Conservation (phyloP, 2,329 filamentous ascomycete genomes). For the Aureobasidium sp. region DNA sequence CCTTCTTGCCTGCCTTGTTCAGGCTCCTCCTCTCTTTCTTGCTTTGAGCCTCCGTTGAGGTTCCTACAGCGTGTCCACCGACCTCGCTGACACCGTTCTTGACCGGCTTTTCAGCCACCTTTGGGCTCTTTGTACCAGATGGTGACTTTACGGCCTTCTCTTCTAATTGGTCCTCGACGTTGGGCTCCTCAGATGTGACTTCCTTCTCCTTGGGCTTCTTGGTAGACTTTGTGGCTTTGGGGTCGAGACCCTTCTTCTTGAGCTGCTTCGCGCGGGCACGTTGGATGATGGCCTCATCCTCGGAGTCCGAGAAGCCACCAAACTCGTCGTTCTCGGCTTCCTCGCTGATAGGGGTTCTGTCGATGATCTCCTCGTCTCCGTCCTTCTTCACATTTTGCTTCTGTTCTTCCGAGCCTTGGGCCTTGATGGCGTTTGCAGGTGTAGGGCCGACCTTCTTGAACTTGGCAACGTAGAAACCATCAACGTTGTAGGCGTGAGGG, state of each 20-base stretch:
- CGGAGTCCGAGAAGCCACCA: slow-evolving; percentile 46
- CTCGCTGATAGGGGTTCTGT: slow-evolving; percentile 61
- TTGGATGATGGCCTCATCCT: slow-evolving; percentile 43
- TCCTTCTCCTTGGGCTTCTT: slow-evolving; percentile 20
- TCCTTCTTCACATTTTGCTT: slow-evolving; percentile 26
- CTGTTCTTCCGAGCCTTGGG: slow-evolving; percentile 29
- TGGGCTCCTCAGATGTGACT: not conserved
- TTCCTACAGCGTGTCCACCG: slow-evolving; percentile 7
- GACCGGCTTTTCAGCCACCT: slow-evolving; percentile 16
- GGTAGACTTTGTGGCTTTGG: slow-evolving; percentile 28
- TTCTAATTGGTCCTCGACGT: slow-evolving; percentile 18
- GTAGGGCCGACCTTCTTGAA: slow-evolving; percentile 87
- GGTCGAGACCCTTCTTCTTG: slow-evolving; percentile 43
- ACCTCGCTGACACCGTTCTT: slow-evolving; percentile 13
- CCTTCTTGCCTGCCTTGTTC: slow-evolving; percentile 17
- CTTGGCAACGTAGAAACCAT: slow-evolving; percentile 97
- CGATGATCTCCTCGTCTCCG: slow-evolving; percentile 41
- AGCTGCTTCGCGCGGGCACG: slow-evolving; percentile 36
- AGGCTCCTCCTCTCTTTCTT: slow-evolving; percentile 25
- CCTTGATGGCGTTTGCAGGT: slow-evolving; percentile 50
- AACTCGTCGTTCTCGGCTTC: slow-evolving; percentile 36
- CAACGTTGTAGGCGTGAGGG: slow-evolving; percentile 87
- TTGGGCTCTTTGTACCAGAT: slow-evolving; percentile 7
- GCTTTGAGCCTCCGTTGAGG: slow-evolving; percentile 18
- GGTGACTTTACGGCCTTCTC: slow-evolving; percentile 20